Evolutionary conservation across 1,284 basidiomycete genomes (phyloP), one percentile per base, ranked within the genome.

Genomic region (Vanrija pseudolonga): DNA sequence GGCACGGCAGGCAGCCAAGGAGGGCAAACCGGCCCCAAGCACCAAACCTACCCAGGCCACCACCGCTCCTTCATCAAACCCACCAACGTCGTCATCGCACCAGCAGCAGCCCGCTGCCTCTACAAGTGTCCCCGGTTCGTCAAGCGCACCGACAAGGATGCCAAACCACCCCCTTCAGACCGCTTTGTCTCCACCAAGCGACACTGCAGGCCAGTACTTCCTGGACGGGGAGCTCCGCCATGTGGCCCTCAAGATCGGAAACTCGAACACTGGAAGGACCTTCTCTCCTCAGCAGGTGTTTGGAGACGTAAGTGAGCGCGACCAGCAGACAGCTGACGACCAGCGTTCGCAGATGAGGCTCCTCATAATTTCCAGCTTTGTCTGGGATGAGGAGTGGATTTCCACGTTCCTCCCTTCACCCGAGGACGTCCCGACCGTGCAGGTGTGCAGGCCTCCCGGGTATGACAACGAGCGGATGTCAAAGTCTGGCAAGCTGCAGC

Each of bases 121-220:
- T 11, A 23, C 7, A 20, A 17, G 9, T 11, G 9, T 17, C 15
- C 36, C 36, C 36, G 45, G 1, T 36, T n/a, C 23, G 45, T n/a
- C 32, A 17, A 46, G 19, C 24, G 18, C 8, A 12, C 49, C 26
- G 40, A 28, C 17, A 28, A 42, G 11, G 28, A 37, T 15, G 19
- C 28, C 11, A 43, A 41, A 55, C 36, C 72, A 73, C 51, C 72
- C 72, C 2, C 57, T 70, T 26, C 71, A 71, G 32, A 46, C 63
- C 0, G 3, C 46, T 11, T 61, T 57, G 1, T 56, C 67, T 1
- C 66, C 69, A 23, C 68, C 69, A 3, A 47, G 44, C 7, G 73
- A 74, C 56, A 67, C 68, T 1, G 73, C 68, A 0, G 73, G 73
- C 3, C 69, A 74, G 46, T 72, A 70, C 50, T 74, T 67, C 50